Conservation (phyloP, 2,329 filamentous ascomycete genomes). For the Thelonectria rubi region DNA sequence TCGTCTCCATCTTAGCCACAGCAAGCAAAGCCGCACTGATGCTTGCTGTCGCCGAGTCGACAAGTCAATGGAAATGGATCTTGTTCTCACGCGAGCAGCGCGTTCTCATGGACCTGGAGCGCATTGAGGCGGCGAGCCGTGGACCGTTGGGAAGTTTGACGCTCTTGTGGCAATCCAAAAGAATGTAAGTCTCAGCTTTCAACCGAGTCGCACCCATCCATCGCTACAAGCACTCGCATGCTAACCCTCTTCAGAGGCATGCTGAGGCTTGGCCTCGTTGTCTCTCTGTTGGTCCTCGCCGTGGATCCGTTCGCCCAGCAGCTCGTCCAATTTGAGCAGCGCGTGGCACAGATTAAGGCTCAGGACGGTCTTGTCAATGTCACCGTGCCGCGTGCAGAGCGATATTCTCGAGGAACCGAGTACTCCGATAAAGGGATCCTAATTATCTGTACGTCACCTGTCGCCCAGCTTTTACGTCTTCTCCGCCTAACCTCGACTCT, state of each 20-base stretch:
- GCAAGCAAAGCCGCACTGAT: slow-evolving; percentile 23
- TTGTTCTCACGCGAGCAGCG: slow-evolving; percentile 19
- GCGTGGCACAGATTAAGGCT: background rate
- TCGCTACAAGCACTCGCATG: background rate
- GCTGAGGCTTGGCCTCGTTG: slow-evolving; percentile 13
- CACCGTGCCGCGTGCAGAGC: background rate
- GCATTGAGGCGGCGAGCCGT: slow-evolving; percentile 28
- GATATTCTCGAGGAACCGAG: background rate
- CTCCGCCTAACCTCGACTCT: background rate
- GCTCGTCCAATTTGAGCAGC: slow-evolving; percentile 13
- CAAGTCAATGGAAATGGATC: slow-evolving; percentile 37
- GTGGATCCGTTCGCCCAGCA: slow-evolving; percentile 27
- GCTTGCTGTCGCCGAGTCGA: slow-evolving; percentile 24
- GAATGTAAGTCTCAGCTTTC: slow-evolving; percentile 18
- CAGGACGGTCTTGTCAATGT: background rate
- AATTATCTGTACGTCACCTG: background rate
- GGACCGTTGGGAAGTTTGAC: slow-evolving; percentile 27
- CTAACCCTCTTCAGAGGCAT: background rate
- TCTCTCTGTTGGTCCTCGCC: slow-evolving; percentile 22
- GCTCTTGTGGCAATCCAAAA: slow-evolving; percentile 8
- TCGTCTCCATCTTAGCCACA: slow-evolving; percentile 29
- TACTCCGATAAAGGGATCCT: slow-evolving; percentile 14
- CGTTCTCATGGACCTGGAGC: slow-evolving; percentile 34
- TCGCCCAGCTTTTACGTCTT: background rate
- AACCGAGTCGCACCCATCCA: background rate